A percentile compares a stretch with the other conserved stretches of the same genome.
Conservation (phyloP, 2,329 filamentous ascomycete species). For the Trichoderma harzianum region DNA sequence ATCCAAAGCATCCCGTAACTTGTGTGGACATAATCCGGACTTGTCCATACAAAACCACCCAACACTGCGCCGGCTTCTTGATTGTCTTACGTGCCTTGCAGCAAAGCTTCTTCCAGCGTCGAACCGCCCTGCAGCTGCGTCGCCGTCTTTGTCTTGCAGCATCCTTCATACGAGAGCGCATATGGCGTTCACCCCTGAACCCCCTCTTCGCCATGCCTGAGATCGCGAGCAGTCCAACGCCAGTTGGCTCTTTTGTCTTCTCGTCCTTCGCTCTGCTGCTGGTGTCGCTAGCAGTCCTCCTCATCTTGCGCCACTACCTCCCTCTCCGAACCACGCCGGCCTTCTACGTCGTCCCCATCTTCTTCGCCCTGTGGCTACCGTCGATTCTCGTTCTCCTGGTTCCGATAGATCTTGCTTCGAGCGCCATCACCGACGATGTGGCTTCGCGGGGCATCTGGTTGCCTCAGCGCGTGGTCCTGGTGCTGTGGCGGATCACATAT, state of each 20-base stretch:
- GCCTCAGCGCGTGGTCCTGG: slow-evolving; percentile 70
- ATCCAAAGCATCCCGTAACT: not conserved
- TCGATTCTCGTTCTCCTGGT: slow-evolving; percentile 88
- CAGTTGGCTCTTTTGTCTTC: slow-evolving; percentile 78
- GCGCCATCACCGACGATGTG: slow-evolving; percentile 67
- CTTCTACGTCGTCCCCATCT: slow-evolving; percentile 87
- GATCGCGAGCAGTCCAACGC: slow-evolving; percentile 52
- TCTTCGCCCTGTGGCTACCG: slow-evolving; percentile 91
- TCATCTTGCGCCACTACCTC: slow-evolving; percentile 85
- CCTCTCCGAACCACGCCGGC: slow-evolving; percentile 86
- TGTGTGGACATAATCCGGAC: not conserved
- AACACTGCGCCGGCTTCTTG: not conserved
- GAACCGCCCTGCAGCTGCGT: not conserved
- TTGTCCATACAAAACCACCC: not conserved
- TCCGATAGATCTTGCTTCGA: slow-evolving; percentile 92
- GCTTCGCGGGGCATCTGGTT: slow-evolving; percentile 82
- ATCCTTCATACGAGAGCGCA: slow-evolving; percentile 18
- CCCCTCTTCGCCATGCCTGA: slow-evolving; percentile 46
- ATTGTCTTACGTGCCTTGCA: slow-evolving; percentile 2
- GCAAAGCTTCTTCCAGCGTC: not conserved
- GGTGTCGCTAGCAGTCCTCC: slow-evolving; percentile 73
- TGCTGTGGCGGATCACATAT: slow-evolving; percentile 92
- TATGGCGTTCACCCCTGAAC: slow-evolving; percentile 29
- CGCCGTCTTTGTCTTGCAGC: slow-evolving; percentile 2
- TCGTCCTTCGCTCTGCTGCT: slow-evolving; percentile 66